These are phyloP conservation scores for Geotrichum cucujoidarum DNA, from an alignment of 1,139 yeast species.

Conservation along the genomic window DNA sequence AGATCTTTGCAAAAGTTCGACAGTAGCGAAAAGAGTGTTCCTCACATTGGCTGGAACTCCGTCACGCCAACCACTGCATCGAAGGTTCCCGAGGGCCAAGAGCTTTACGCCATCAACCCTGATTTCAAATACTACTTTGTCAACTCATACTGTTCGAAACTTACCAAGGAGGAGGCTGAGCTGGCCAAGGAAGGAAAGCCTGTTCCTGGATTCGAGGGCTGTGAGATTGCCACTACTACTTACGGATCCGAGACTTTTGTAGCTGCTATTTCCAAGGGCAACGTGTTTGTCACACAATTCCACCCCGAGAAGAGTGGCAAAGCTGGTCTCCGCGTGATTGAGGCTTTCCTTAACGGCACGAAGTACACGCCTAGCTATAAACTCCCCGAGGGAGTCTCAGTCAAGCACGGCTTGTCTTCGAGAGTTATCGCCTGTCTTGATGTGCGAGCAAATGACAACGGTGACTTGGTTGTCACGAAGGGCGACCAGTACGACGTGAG, in stretches of 20 bases:
- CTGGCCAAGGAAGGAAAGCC: conserved; percentile 18
- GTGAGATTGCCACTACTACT: conserved; percentile 68
- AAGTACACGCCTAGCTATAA: conserved; percentile 19
- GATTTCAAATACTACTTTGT: conserved; percentile 81
- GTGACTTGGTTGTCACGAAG: conserved; percentile 93
- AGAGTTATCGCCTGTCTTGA: conserved; percentile 94
- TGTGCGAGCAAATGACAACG: conserved; percentile 89
- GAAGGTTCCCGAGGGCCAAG: conserved; percentile 24
- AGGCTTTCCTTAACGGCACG: conserved; percentile 58
- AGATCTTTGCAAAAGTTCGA: conserved; percentile 59
- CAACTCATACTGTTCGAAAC: conserved; percentile 81
- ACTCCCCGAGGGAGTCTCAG: not conserved
- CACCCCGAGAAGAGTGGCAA: conserved; percentile 95
- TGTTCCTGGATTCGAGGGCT: conserved; percentile 48
- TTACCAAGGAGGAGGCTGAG: conserved; percentile 36
- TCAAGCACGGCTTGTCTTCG: conserved; percentile 62
- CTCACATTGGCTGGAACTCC: conserved; percentile 93
- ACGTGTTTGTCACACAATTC: conserved; percentile 90
- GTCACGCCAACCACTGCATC: conserved; percentile 22
- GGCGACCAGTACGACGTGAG: conserved; percentile 98
- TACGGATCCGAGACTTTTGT: conserved; percentile 79
- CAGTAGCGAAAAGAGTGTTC: conserved; percentile 70
- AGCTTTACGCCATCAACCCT: conserved; percentile 61
- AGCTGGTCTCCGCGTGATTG: conserved; percentile 76
- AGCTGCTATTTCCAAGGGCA: conserved; percentile 74